These are phyloP conservation scores for Fusarium sp. DNA, from an alignment of 2,329 filamentous ascomycete species.

Conservation along the genomic window DNA sequence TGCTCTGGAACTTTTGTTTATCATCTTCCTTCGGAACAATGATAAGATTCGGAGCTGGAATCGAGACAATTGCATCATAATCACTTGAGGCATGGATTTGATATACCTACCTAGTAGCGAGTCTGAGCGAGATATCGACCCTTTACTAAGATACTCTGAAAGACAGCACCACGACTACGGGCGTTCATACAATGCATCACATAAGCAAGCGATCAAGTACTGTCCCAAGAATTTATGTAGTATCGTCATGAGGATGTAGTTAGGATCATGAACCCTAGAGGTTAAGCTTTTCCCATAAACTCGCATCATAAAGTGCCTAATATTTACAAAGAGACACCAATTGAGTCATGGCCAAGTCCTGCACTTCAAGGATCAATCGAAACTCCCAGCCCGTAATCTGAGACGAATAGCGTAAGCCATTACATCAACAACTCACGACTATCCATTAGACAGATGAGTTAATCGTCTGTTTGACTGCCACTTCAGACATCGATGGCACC, in stretches of 20 bases:
- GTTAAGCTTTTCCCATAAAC: no score
- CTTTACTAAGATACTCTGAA: neutral
- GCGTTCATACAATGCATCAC: neutral
- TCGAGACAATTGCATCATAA: neutral
- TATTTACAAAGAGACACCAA: neutral
- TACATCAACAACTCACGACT: neutral
- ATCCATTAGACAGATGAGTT: neutral
- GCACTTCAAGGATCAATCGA: neutral
- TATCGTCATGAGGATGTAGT: no score
- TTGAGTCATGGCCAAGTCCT: neutral
- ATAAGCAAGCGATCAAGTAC: no score
- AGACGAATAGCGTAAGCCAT: neutral
- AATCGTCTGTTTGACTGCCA: neutral
- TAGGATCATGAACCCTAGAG: neutral
- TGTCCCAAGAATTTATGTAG: no score
- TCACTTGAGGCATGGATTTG: neutral
- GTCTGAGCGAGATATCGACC: neutral
- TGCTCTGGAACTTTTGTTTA: conserved; percentile 16
- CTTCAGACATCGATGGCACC: neutral
- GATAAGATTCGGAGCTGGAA: neutral
- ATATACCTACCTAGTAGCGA: neutral
- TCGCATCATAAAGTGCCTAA: neutral
- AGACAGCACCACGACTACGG: no score
- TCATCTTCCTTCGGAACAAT: neutral
- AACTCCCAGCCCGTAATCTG: neutral